Evolutionary conservation across 805 yeast genomes (phyloP), one percentile per base, ranked within the genome.

Genomic region (Candida ipomoeae): DNA sequence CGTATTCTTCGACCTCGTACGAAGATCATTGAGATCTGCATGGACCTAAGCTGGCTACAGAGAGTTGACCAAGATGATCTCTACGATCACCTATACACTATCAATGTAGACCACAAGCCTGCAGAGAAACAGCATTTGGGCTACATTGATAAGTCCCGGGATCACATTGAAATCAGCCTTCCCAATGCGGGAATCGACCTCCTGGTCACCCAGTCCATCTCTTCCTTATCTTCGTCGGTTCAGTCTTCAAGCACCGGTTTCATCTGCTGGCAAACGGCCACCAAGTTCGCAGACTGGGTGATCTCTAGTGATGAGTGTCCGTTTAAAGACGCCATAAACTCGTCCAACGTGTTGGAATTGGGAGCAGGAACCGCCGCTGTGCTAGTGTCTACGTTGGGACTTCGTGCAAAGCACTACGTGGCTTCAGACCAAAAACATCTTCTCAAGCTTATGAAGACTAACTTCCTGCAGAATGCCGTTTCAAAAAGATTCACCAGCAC

Each of bases 331-430:
- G 29, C 48, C 18, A 32, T 61, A 49, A 37, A 36, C 34, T 48
- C 55, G 14, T 54, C 57, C 3, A 50, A 58, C 0, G 73, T 82
- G 0, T 64, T 84, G 7, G 90, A 84, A 53, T 59, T 84, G 3
- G 90, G 90, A 0, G 64, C 86, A 13, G 90, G 90, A 0, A 75
- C 77, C 0, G 71, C 81, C 2, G 87, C 84, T 0, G 58, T 83
- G 3, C 60, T 78, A 7, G 79, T 80, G 0, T 65, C 63, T 48
- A 70, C 38, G 8, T 73, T 54, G 67, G 80, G 50, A n/a, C 70
- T 53, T 0, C 50, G 14, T 57, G 70, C 52, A n/a, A 50, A 11
- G 1, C 62, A 61, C 11, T 83, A 71, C 55, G 63, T 83, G 2
- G 82, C 84, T 1, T 77, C 85, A 0, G 90, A 84, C 60, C 88